Conservation (phyloP, 108 stramenopile genomes). For the Pseudonitzschia pungens region DNA sequence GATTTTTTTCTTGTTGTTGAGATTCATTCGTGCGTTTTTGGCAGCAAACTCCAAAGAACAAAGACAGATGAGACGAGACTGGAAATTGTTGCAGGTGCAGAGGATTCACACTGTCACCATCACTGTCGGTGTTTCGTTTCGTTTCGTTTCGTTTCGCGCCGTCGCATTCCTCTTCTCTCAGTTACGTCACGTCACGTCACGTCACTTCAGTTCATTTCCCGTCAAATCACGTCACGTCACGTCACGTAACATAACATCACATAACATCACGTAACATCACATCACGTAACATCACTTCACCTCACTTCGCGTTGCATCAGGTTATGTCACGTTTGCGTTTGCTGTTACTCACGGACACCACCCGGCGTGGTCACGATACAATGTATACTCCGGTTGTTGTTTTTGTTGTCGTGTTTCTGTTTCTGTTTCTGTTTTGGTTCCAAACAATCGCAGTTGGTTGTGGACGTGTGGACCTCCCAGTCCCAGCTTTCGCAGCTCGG, state of each 20-base stretch:
- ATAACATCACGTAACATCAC: too few species aligned
- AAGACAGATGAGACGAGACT: too few species aligned
- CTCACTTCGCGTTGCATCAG: not conserved
- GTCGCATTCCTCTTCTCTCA: constrained; percentile 14
- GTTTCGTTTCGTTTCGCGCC: not conserved
- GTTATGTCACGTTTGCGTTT: not conserved
- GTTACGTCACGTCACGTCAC: not conserved
- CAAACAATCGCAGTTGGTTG: constrained; percentile 71
- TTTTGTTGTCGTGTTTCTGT: constrained; percentile 5
- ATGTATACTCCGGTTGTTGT: constrained; percentile 52
- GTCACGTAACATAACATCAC: too few species aligned
- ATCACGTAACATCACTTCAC: too few species aligned
- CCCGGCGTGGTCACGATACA: constrained; percentile 83
- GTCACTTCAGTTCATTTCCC: not conserved
- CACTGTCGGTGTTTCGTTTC: not conserved
- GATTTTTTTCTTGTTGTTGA: too few species aligned
- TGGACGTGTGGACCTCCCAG: constrained; percentile 69
- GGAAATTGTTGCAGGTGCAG: too few species aligned
- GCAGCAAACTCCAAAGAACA: too few species aligned
- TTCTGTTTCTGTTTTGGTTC: constrained; percentile 3
- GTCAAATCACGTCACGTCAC: not conserved
- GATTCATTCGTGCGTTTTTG: too few species aligned
- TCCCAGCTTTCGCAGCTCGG: constrained; percentile 49
- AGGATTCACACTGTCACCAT: too few species aligned
- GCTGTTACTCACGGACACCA: constrained; percentile 3